Conservation (phyloP, 2,329 filamentous ascomycete genomes). For the Dothideomycetes sp. region DNA sequence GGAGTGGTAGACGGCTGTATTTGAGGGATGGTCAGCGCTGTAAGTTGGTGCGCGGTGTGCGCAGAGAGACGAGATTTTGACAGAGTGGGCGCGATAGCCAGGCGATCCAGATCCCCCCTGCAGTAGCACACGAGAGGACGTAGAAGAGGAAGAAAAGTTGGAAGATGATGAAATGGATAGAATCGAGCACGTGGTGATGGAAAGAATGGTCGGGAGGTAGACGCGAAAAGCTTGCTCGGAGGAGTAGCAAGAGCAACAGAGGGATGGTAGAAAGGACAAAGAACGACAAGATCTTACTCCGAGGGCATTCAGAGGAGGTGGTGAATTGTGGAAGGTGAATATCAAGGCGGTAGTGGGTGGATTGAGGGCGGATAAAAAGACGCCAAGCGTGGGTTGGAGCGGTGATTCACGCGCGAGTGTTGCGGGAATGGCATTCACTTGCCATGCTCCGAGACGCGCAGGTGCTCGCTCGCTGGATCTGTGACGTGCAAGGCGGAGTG, state of each 20-base stretch:
- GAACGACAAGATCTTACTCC: not conserved
- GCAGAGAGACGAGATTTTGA: constrained; percentile 21
- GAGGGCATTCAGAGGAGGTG: not conserved
- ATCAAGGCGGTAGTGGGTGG: not conserved
- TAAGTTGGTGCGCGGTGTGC: constrained; percentile 17
- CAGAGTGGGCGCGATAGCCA: constrained; percentile 16
- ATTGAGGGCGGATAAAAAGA: not conserved
- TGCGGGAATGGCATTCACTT: constrained; percentile 40
- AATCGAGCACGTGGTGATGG: constrained; percentile 7
- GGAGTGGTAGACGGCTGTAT: constrained; percentile 50
- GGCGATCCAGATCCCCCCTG: constrained; percentile 32
- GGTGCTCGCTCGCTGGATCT: no score
- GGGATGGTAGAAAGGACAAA: not conserved
- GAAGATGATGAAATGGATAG: constrained; percentile 22
- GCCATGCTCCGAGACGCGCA: constrained; percentile 39
- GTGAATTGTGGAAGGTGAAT: not conserved
- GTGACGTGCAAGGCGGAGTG: constrained; percentile 1
- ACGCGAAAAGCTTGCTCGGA: constrained; percentile 2
- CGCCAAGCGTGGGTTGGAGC: constrained; percentile 1
- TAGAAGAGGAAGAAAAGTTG: constrained; percentile 18
- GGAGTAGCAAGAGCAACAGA: constrained; percentile 1
- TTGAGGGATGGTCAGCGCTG: constrained; percentile 30
- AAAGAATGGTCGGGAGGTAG: constrained; percentile 2
- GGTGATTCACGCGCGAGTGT: not conserved
- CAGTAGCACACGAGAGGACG: constrained; percentile 17